These are phyloP conservation scores for Diaporthe nobilis DNA, from an alignment of 2,329 filamentous ascomycete genomes.

Conservation along the genomic window DNA sequence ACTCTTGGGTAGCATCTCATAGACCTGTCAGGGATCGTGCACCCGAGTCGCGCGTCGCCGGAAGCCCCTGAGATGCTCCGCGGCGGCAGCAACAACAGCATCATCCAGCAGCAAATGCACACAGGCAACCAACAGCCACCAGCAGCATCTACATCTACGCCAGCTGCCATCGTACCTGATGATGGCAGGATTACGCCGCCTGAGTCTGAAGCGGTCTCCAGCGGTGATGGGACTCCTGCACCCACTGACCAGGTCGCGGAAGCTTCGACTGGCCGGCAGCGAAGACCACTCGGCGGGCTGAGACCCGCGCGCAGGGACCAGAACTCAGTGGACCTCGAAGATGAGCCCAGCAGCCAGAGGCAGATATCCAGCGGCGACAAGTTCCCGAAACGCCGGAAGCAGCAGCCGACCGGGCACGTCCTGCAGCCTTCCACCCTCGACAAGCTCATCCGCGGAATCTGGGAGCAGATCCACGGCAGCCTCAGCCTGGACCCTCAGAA, in stretches of 20 bases:
- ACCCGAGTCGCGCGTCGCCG: neutral
- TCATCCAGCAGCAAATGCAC: neutral
- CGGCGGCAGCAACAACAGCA: neutral
- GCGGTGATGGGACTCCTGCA: neutral
- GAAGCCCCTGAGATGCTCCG: neutral
- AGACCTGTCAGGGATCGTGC: constrained; percentile 11
- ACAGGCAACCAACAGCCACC: neutral
- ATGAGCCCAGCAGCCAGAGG: constrained; percentile 5
- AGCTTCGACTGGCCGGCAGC: constrained; percentile 1
- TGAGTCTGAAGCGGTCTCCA: neutral
- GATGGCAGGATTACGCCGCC: constrained; percentile 19
- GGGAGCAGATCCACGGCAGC: constrained; percentile 52
- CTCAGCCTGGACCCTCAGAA: constrained; percentile 49
- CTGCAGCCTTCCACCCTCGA: constrained; percentile 45
- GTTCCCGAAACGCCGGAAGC: constrained; percentile 26
- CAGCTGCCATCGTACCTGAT: neutral
- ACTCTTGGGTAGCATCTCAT: constrained; percentile 7
- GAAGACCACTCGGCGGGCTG: constrained; percentile 10
- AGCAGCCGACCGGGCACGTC: constrained; percentile 26
- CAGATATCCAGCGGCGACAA: constrained; percentile 29
- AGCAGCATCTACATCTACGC: neutral
- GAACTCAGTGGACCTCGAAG: neutral
- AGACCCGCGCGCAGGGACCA: constrained; percentile 14
- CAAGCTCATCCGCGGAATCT: constrained; percentile 52
- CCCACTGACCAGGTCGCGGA: neutral